These are phyloP conservation scores for Rubia peregrina DNA, from an alignment of 305 asterid species.

Conservation along the genomic window DNA sequence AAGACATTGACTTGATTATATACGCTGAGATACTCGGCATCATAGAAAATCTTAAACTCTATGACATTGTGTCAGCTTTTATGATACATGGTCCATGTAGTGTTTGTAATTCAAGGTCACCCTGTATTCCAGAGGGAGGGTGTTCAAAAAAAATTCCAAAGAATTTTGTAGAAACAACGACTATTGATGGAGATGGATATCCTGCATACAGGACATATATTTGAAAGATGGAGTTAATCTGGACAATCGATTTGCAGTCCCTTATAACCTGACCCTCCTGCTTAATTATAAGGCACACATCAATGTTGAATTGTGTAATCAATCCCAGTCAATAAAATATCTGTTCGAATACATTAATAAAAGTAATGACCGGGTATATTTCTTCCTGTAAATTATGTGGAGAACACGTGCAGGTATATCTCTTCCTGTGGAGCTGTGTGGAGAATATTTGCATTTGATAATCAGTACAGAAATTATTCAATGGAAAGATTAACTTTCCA, in stretches of 20 bases:
- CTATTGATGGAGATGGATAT: constrained; percentile 5
- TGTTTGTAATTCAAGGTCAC: background rate
- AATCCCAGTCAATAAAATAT: too few species aligned
- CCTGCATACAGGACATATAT: background rate
- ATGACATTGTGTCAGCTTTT: background rate
- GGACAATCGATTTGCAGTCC: background rate
- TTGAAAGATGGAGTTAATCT: background rate
- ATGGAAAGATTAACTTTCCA: too few species aligned
- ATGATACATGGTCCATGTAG: constrained; percentile 3
- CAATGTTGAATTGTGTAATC: too few species aligned
- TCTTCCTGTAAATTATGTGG: too few species aligned
- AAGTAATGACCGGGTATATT: too few species aligned
- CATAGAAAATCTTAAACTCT: background rate
- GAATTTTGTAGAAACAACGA: background rate
- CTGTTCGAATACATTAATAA: too few species aligned
- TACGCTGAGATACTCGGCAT: too few species aligned
- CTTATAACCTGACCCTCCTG: too few species aligned
- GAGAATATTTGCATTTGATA: too few species aligned
- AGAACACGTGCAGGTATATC: background rate
- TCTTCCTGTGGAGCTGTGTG: background rate
- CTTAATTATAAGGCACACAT: too few species aligned
- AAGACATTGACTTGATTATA: too few species aligned
- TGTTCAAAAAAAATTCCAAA: background rate
- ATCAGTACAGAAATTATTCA: too few species aligned
- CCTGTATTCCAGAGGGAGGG: background rate